Base-by-base conservation (phyloP, 2,329 filamentous ascomycete species). In the Ramularia endophylla region DNA sequence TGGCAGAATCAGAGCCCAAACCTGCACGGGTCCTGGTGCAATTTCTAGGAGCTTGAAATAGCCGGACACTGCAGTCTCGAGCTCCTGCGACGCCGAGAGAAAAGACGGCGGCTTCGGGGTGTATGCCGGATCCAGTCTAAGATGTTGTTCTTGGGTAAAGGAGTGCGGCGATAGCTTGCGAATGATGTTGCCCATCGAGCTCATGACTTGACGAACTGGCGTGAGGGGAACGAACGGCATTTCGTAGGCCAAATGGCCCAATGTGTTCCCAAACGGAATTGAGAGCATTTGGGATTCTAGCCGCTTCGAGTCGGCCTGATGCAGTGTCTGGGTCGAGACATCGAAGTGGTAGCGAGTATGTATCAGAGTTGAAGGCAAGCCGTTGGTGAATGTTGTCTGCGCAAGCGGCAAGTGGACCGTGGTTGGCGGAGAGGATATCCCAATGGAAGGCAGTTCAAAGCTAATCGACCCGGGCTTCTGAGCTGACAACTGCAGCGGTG, bases 131-230 rank as follows among this genome's bases (percentile, higher is more conserved):
- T 25, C 22, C 22, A 25, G 11, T 25, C 22, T 25, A 6, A 25
- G 22, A 25, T 25, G 22, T 25, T 25, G 22, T 22, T 17, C 32
- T 30, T 29, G 19, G 8, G 30, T 16, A 38, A 34, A 25, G 13
- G 20, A 38, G 27, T 30, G 8, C 28, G 40, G 13, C 11, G 37
- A 37, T 28, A 39, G 16, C 30, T 77, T 74, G 22, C 82, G 77
- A 16, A 92, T 69, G 41, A 94, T 90, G 62, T 94, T 94, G 3
- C 87, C 87, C 55, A 89, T 78, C 27, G 80, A 79, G 27, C 77
- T 74, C 1, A 73, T 65, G 27, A 92, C 79, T 34, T 65, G 67
- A 13, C 83, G 75, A 12, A 89, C 60, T 1, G 83, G 77, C 8
- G 80, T 61, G 3, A 89, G 63, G 0, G 82, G 70, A 8, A 71